Conservation (phyloP, 768 basidiomycete genomes). For the Rhodotorula toruloides region DNA sequence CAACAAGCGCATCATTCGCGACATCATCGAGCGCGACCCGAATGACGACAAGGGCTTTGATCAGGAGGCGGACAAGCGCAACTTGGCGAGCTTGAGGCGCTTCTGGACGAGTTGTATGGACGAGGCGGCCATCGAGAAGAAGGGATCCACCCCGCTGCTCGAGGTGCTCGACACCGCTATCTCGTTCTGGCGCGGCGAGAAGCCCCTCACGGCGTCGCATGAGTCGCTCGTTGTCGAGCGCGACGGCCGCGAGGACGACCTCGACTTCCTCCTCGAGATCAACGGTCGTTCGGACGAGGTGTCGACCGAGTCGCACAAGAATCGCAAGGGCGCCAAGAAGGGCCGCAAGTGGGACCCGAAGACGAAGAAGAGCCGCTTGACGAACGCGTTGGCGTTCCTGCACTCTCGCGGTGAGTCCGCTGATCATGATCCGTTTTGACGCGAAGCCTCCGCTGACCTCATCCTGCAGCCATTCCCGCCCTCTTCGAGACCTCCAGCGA, state of each 20-base stretch:
- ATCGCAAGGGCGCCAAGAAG: slow-evolving; percentile 16
- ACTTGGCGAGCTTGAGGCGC: slow-evolving; percentile 48
- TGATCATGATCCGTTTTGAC: too few relatives aligned
- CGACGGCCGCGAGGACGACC: background rate
- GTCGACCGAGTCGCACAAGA: slow-evolving; percentile 11
- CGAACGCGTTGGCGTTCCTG: slow-evolving; percentile 74
- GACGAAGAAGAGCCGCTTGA: slow-evolving; percentile 55
- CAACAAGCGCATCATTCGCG: slow-evolving; percentile 60
- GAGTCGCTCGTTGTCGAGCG: slow-evolving; percentile 53
- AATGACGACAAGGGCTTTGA: slow-evolving; percentile 36
- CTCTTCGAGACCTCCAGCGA: slow-evolving; percentile 28
- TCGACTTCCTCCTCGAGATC: slow-evolving; percentile 5
- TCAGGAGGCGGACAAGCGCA: slow-evolving; percentile 60
- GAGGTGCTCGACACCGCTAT: slow-evolving; percentile 60
- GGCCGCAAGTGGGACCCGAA: slow-evolving; percentile 23
- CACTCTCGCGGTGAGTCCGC: slow-evolving; percentile 84
- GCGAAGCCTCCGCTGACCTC: too few relatives aligned
- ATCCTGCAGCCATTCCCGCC: slow-evolving; percentile 14
- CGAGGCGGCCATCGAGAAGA: slow-evolving; percentile 66
- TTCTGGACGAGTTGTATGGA: slow-evolving; percentile 79
- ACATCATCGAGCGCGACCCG: slow-evolving; percentile 57
- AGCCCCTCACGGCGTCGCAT: too few relatives aligned
- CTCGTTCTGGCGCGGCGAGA: slow-evolving; percentile 54
- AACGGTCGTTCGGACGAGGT: background rate
- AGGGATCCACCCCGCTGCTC: slow-evolving; percentile 66